phyloP scores from a whole-genome alignment of 805 yeast genomes.

The Suhomyces emberorum region DNA sequence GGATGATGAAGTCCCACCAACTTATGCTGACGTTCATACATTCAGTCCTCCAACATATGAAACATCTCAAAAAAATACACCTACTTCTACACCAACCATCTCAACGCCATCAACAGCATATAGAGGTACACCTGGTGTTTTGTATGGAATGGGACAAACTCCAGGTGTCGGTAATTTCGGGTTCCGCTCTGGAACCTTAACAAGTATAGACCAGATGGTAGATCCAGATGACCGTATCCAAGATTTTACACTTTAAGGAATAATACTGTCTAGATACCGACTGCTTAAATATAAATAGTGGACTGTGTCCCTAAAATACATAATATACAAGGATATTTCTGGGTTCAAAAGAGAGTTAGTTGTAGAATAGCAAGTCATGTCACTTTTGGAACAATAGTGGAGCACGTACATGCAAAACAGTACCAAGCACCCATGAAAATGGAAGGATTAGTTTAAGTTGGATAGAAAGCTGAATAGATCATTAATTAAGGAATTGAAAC shows the following conservation, averaged over 20 bases:
- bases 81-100: constrained; percentile 20
- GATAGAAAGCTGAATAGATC: too few relatives aligned
- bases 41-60: constrained; percentile 83
- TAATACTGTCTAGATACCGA: too few relatives aligned
- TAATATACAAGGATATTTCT: too few relatives aligned
- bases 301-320: too few relatives aligned
- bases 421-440: too few relatives aligned
- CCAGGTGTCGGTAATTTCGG: constrained; percentile 30
- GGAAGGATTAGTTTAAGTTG: too few relatives aligned
- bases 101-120: constrained; percentile 10
- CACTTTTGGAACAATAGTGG: too few relatives aligned
- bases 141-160: constrained; percentile 44
- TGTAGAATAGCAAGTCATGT: too few relatives aligned
- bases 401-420: too few relatives aligned
- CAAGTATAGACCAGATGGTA: constrained; percentile 26
- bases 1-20: constrained; percentile 99
- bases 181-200: constrained; percentile 5
- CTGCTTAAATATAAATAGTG: too few relatives aligned
- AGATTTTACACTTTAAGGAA: constrained; percentile 24
- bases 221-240: constrained; percentile 33
- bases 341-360: too few relatives aligned
- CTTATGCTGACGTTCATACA: constrained; percentile 79
- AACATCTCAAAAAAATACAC: constrained; percentile 15
- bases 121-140: constrained; percentile 32
- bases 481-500: too few relatives aligned